Conservation (phyloP, 805 yeast genomes). For the Saccharomycopsis fermentans region DNA sequence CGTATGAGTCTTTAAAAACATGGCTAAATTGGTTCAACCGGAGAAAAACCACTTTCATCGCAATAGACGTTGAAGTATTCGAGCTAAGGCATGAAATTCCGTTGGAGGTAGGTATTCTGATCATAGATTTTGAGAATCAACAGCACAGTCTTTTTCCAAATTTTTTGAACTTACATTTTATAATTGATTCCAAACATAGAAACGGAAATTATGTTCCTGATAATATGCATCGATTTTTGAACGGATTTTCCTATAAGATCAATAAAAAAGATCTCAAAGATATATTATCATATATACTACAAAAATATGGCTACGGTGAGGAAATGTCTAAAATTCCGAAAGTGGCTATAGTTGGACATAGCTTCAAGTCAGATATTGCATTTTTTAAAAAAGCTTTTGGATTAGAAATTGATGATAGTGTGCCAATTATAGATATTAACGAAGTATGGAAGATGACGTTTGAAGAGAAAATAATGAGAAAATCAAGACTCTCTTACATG, state of each 20-base stretch:
- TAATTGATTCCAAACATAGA: constrained; percentile 28
- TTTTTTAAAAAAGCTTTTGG: constrained; percentile 38
- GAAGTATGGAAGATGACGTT: constrained; percentile 21
- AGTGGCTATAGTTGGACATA: constrained; percentile 50
- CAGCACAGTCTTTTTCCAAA: constrained; percentile 25
- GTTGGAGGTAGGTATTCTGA: constrained; percentile 49
- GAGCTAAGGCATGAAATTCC: constrained; percentile 34
- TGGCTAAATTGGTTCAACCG: constrained; percentile 21
- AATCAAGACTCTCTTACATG: constrained; percentile 34
- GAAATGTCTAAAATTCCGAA: constrained; percentile 19
- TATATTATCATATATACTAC: constrained; percentile 30
- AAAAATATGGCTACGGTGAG: constrained; percentile 32
- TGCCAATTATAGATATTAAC: constrained; percentile 30
- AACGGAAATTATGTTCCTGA: constrained; percentile 50
- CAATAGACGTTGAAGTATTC: constrained; percentile 49
- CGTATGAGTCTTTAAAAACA: constrained; percentile 18
- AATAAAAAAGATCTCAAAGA: constrained; percentile 27
- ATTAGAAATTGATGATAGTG: constrained; percentile 26
- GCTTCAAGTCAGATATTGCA: constrained; percentile 41
- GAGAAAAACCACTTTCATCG: constrained; percentile 28
- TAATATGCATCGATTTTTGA: constrained; percentile 38
- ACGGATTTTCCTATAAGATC: constrained; percentile 40
- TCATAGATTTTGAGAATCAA: constrained; percentile 47
- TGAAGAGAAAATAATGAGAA: constrained; percentile 17
- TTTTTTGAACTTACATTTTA: constrained; percentile 32